phyloP scores from a whole-genome alignment of 192 early-diverging fungal species.

The Globomyces pollinis-pini region DNA sequence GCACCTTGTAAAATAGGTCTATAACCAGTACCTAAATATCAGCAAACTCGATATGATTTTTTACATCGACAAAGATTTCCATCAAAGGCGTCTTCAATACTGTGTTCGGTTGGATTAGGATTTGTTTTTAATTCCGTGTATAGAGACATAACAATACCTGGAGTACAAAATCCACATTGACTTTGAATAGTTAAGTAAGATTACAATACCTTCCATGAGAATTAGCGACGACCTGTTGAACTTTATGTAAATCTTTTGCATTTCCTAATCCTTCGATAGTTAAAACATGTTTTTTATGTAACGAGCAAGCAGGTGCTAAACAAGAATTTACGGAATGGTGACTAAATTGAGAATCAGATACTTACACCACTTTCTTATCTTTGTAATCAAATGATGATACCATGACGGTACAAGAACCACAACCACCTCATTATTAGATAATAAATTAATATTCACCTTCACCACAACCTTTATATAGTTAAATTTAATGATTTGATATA shows the following conservation, averaged over 20 bases:
- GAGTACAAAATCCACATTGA: slow-evolving; percentile 89
- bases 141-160: slow-evolving; percentile 83
- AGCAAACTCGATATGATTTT: no score
- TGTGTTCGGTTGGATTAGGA: slow-evolving; percentile 52
- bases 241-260: slow-evolving; percentile 54
- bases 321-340: slow-evolving; percentile 57
- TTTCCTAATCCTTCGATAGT: slow-evolving; percentile 76
- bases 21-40: slow-evolving; percentile 88
- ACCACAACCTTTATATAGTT: no score
- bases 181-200: no score
- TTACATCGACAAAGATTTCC: slow-evolving; percentile 87
- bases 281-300: slow-evolving; percentile 75
- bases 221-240: slow-evolving; percentile 67
- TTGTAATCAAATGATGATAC: slow-evolving; percentile 52
- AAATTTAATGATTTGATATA: no score
- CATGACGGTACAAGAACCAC: slow-evolving; percentile 73
- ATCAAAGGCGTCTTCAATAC: slow-evolving; percentile 79
- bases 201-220: no score
- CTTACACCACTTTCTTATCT: slow-evolving; percentile 32
- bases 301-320: slow-evolving; percentile 58
- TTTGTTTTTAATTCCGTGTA: slow-evolving; percentile 73
- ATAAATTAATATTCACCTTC: no score
- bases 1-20: slow-evolving; percentile 79
- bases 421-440: slow-evolving; percentile 40
- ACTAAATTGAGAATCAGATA: slow-evolving; percentile 5